Evolutionary conservation across 2,329 filamentous ascomycete species (phyloP), one percentile per base, ranked within the genome.

Genomic region (Thermoascus crustaceus): DNA sequence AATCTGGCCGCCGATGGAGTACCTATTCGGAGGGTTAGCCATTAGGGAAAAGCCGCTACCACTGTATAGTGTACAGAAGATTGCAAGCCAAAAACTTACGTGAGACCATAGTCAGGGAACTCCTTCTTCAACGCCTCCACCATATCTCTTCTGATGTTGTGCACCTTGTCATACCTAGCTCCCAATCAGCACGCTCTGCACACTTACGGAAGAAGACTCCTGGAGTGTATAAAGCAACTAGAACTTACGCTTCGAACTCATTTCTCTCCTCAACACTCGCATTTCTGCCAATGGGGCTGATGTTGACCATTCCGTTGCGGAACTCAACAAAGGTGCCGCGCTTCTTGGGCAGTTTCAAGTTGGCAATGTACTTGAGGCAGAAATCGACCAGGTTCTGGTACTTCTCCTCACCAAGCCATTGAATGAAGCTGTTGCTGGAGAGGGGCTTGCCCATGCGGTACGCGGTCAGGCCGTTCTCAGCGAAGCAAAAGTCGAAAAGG

Each of bases 401-500:
- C 69, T 74, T 75, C 27, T 78, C 74, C 72, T 98, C 88, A 46
- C 91, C 91, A 45, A 96, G 73, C 80, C 81, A 94, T 51, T 77
- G 64, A 69, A 96, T 94, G 76, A 96, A 98, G 66, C 77, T 85
- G 65, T 82, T 82, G 53, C 78, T 79, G 1, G 80, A 71, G 39
- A 96, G 76, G 37, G 75, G 72, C 59, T 80, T 65, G 52, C 89
- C 91, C 54, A 88, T 67, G 56, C 87, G 86, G 73, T 75, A 94
- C 27, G 89, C 91, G 2, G 84, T 93, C 49, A 98, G 77, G 7
- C 91, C 91, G 67, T 98, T 98, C 71, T 98, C 91, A 40, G 87
- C 72, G 69, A 98, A 98, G 76, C 83, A 91, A 69, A 85, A 98
- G 72, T 98, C 91, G 71, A 98, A 98, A 54, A 96, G 79, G 43